Percentiles rank a stretch among this genome's conserved stretches.
Conservation (phyloP, 2,329 filamentous ascomycete genomes). For the Dendryphion nanum region DNA sequence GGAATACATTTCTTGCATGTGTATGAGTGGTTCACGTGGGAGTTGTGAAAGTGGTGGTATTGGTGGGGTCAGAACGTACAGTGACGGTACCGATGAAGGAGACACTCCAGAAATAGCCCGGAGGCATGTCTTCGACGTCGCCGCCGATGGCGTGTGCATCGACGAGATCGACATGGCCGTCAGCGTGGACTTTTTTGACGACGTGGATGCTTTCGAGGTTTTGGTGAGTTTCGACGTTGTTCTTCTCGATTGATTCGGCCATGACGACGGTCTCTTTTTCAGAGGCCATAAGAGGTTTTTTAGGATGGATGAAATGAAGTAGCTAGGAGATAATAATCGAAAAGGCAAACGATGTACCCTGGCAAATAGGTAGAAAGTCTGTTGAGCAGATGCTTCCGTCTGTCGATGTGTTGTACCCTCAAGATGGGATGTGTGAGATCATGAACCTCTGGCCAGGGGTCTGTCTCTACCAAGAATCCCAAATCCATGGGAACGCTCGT, state of each 20-base stretch:
- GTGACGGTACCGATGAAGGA: constrained; percentile 44
- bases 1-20: too few relatives aligned
- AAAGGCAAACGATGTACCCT: not conserved
- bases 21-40: not conserved
- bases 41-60: too few relatives aligned
- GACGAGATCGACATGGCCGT: constrained; percentile 45
- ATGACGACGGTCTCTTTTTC: constrained; percentile 12
- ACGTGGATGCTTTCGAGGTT: constrained; percentile 17
- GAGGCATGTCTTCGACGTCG: constrained; percentile 41
- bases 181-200: constrained; percentile 35
- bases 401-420: too few relatives aligned
- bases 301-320: not conserved
- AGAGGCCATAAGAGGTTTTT: constrained; percentile 6
- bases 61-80: too few relatives aligned
- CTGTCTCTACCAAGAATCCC: too few relatives aligned
- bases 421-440: too few relatives aligned
- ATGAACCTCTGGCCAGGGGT: too few relatives aligned
- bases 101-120: constrained; percentile 42
- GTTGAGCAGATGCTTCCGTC: too few relatives aligned
- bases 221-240: constrained; percentile 2
- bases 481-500: too few relatives aligned
- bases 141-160: constrained; percentile 46
- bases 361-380: not conserved
- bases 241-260: constrained; percentile 11
- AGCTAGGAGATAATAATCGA: not conserved